Evolutionary conservation across 176 grass and related monocot genomes (phyloP).

Genomic region (Carex kokanica): DNA sequence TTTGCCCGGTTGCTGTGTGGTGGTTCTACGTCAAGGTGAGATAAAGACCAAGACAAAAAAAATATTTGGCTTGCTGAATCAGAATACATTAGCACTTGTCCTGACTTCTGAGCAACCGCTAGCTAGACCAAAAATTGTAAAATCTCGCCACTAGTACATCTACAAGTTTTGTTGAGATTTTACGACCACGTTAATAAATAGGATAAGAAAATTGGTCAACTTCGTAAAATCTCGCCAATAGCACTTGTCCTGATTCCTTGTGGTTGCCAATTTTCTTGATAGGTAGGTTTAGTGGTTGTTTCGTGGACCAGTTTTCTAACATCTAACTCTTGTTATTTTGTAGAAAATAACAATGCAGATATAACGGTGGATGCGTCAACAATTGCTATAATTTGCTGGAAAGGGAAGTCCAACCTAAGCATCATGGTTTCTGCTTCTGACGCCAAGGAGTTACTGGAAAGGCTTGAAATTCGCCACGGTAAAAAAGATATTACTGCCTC

Average conservation of each 20-base stretch:
- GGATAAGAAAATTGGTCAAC: too few relatives aligned
- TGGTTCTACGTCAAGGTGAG: conserved; percentile 67
- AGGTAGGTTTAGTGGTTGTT: not conserved
- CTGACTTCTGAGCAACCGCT: not conserved
- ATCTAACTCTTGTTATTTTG: not conserved
- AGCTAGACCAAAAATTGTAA: not conserved
- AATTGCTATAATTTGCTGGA: conserved; percentile 84
- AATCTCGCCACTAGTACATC: not conserved
- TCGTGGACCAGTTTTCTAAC: not conserved
- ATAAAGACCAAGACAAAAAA: not conserved
- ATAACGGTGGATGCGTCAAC: conserved; percentile 52
- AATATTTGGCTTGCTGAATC: not conserved
- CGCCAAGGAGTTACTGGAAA: conserved; percentile 76
- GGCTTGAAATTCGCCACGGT: conserved; percentile 56
- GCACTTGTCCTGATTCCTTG: not conserved
- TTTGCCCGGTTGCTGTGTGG: conserved; percentile 70
- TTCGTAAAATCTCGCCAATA: not conserved
- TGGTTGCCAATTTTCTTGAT: not conserved
- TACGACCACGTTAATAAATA: too few relatives aligned
- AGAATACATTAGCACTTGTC: not conserved
- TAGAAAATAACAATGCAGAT: conserved; percentile 42
- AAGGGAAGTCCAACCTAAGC: conserved; percentile 89
- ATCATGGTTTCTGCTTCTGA: conserved; percentile 85
- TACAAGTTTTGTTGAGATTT: not conserved
- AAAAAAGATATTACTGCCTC: conserved; percentile 20